These are phyloP conservation scores for Elaeis oleifera DNA, from an alignment of 202 grass and related monocot species.

Conservation along the genomic window DNA sequence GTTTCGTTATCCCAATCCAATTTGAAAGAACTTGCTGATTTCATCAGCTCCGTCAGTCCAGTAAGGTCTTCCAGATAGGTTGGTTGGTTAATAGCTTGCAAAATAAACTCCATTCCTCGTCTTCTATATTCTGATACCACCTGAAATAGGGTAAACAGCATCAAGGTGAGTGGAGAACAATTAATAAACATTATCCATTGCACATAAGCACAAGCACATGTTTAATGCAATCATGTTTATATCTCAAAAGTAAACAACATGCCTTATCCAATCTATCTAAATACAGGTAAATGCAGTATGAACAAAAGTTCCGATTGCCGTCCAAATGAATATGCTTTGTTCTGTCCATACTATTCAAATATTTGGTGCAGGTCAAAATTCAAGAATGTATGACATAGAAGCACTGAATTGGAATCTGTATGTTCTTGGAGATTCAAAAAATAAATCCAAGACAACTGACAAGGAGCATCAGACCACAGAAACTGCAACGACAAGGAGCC, in stretches of 20 bases:
- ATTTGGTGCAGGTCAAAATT: too few species aligned
- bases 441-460: too few species aligned
- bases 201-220: not conserved
- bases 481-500: not conserved
- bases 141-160: slow-evolving; percentile 30
- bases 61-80: slow-evolving; percentile 70
- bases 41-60: slow-evolving; percentile 50
- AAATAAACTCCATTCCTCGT: slow-evolving; percentile 57
- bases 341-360: too few species aligned
- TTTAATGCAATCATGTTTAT: too few species aligned
- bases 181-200: not conserved
- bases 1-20: slow-evolving; percentile 58
- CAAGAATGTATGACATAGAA: too few species aligned
- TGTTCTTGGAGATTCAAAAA: too few species aligned
- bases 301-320: too few species aligned
- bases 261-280: too few species aligned
- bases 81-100: slow-evolving; percentile 53
- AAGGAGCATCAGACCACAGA: not conserved
- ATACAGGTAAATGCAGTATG: too few species aligned
- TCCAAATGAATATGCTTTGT: too few species aligned
- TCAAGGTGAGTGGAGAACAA: not conserved
- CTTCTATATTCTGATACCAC: slow-evolving; percentile 80
- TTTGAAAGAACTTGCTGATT: slow-evolving; percentile 22
- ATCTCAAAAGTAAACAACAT: too few species aligned
- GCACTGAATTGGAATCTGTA: too few species aligned